A percentile compares a stretch with the other conserved stretches of the same genome.
phyloP scores from a whole-genome alignment of 2,329 filamentous ascomycete genomes.

The Cordyceps cateniannulata region DNA sequence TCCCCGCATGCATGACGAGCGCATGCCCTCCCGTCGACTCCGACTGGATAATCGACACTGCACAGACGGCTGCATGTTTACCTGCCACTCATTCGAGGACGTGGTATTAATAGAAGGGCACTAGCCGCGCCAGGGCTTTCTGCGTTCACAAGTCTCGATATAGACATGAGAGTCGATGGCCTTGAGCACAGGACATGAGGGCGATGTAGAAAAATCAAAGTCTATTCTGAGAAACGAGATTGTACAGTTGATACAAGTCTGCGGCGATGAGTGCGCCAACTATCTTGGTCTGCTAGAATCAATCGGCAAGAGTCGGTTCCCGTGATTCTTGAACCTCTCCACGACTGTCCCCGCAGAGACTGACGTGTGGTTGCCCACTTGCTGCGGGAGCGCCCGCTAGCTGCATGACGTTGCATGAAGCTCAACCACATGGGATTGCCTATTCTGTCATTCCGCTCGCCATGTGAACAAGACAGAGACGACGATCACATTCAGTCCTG shows the following conservation, averaged over 20 bases:
- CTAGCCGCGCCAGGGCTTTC: neutral
- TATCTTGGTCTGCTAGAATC: neutral
- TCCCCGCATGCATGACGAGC: neutral
- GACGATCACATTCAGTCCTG: neutral
- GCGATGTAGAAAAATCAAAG: neutral
- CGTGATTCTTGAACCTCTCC: neutral
- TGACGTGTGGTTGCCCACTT: slow-evolving; percentile 6
- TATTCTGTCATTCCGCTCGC: slow-evolving; percentile 1
- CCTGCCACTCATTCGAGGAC: neutral
- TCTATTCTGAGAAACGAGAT: neutral
- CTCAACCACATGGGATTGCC: neutral
- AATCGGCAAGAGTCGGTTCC: slow-evolving; percentile 3
- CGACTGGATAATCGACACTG: neutral
- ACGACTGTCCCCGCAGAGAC: slow-evolving; percentile 6
- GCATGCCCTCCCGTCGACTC: neutral
- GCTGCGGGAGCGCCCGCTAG: slow-evolving; percentile 9
- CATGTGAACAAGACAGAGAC: neutral
- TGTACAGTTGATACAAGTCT: neutral
- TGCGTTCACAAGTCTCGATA: neutral
- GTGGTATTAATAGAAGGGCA: neutral
- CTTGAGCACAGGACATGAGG: neutral
- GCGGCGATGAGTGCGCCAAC: neutral
- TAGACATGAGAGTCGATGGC: neutral
- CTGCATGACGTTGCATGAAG: slow-evolving; percentile 9
- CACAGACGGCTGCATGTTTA: neutral